Evolutionary conservation across 768 basidiomycete species (phyloP).

Genomic region (Rhizopogon vulgaris): DNA sequence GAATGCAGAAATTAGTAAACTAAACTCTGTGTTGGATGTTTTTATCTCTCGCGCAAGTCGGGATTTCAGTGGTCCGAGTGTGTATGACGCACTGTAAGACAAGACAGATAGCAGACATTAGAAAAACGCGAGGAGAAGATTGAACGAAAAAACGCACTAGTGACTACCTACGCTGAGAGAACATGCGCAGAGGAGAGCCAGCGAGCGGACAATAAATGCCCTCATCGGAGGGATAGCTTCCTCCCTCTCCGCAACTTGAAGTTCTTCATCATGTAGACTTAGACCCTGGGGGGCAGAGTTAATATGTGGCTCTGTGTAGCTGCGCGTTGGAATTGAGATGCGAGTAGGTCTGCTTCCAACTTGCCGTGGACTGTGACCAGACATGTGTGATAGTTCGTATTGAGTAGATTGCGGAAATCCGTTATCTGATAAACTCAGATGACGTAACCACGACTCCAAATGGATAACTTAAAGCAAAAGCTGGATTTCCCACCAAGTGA

Average conservation of each 20-base stretch:
- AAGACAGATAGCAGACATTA: slow-evolving; percentile 3
- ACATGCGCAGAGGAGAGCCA: slow-evolving; percentile 69
- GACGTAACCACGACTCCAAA: neutral
- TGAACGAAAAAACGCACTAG: slow-evolving; percentile 41
- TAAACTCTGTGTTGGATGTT: slow-evolving; percentile 73
- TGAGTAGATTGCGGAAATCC: no score
- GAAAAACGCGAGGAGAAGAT: neutral
- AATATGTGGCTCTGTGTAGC: neutral
- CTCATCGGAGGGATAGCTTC: slow-evolving; percentile 20
- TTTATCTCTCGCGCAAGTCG: slow-evolving; percentile 62
- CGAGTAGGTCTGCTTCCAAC: neutral
- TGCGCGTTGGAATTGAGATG: neutral
- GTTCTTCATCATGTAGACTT: neutral
- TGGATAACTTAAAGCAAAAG: no score
- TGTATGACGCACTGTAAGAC: slow-evolving; percentile 53
- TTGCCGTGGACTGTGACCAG: neutral
- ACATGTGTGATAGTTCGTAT: neutral
- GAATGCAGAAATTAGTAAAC: slow-evolving; percentile 69
- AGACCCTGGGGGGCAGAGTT: no score
- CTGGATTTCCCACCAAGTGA: no score
- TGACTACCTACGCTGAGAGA: slow-evolving; percentile 73
- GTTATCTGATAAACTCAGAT: neutral
- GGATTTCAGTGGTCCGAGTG: slow-evolving; percentile 75
- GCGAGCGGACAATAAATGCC: slow-evolving; percentile 43
- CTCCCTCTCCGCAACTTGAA: neutral